These are phyloP conservation scores for Podaxis sp. DNA, from an alignment of 768 basidiomycete genomes.

Conservation along the genomic window DNA sequence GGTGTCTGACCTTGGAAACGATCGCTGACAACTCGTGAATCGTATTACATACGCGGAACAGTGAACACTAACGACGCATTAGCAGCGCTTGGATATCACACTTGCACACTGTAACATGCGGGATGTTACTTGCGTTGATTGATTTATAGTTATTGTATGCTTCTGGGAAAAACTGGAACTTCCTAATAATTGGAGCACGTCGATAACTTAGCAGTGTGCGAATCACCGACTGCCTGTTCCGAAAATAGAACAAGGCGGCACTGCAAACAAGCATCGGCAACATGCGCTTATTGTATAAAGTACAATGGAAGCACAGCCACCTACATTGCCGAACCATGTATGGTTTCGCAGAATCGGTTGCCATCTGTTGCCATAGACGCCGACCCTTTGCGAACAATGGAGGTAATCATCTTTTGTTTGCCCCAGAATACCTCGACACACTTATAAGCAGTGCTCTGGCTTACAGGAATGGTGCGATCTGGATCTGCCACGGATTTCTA, in stretches of 20 bases:
- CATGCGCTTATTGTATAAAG: slow-evolving; percentile 3
- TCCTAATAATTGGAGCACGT: neutral
- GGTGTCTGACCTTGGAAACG: slow-evolving; percentile 69
- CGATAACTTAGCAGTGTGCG: neutral
- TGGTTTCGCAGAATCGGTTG: neutral
- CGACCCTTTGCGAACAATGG: neutral
- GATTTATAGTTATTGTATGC: neutral
- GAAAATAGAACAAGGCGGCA: slow-evolving; percentile 2
- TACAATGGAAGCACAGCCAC: slow-evolving; percentile 12
- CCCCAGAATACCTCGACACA: neutral
- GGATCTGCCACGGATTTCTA: slow-evolving; percentile 23
- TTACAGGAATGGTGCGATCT: slow-evolving; percentile 22
- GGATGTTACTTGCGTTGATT: neutral
- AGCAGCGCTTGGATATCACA: neutral
- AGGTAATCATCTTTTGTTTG: neutral
- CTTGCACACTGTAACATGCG: neutral
- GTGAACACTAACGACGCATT: neutral
- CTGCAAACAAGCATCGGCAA: neutral
- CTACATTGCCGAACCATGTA: neutral
- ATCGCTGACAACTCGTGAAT: slow-evolving; percentile 27
- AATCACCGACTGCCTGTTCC: neutral
- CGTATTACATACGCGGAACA: neutral
- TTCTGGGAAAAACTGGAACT: neutral
- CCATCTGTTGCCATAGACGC: slow-evolving; percentile 1
- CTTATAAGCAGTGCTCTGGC: slow-evolving; percentile 4